Evolutionary conservation across 2,329 filamentous ascomycete species (phyloP), one percentile per base, ranked within the genome.

Genomic region (Coleophoma eucalyptorum): DNA sequence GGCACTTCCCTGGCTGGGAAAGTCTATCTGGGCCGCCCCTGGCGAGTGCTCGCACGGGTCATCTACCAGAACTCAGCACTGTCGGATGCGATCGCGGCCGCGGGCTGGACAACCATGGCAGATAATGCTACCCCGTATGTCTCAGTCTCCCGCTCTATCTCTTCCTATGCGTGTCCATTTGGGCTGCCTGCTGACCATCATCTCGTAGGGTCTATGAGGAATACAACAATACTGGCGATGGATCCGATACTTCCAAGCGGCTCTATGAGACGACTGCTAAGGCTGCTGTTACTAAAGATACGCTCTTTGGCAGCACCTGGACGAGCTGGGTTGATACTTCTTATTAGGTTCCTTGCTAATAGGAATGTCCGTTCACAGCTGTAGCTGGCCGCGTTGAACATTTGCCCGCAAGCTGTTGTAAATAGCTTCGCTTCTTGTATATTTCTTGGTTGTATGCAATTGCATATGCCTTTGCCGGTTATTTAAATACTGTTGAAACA

Each of bases 1-100:
- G 51, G 50, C 11, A 46, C 26, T 15, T 48, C 37, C 5, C 52
- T 64, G 0, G 55, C 60, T 2, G 72, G 70, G 0, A 67, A 67
- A 2, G 75, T 70, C 48, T 78, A 73, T 49, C 72, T 80, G 16
- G 78, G 78, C 1, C 69, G 77, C 3, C 77, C 77, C 6, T 80
- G 77, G 74, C 61, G 71, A 32, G 67, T 67, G 35, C 75, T 72
- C 45, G 68, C 76, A 4, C 65, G 73, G 13, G 75, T 79, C 15
- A 71, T 75, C 3, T 73, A 77, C 62, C 77, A 79, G 62, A 67
- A 70, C 32, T 74, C 72, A 3, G 59, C 62, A 5, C 62, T 82
- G 51, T 67, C 66, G 7, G 66, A 69, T 31, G 72, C 80, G 12
- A 70, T 83, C 51, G 78, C 78, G 50, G 52, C 67, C 2, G 66